Percentiles rank a stretch among this genome's conserved stretches.
Evolutionary conservation across 2,329 filamentous ascomycete species (phyloP).

Genomic region (Fusarium chlamydosporum): DNA sequence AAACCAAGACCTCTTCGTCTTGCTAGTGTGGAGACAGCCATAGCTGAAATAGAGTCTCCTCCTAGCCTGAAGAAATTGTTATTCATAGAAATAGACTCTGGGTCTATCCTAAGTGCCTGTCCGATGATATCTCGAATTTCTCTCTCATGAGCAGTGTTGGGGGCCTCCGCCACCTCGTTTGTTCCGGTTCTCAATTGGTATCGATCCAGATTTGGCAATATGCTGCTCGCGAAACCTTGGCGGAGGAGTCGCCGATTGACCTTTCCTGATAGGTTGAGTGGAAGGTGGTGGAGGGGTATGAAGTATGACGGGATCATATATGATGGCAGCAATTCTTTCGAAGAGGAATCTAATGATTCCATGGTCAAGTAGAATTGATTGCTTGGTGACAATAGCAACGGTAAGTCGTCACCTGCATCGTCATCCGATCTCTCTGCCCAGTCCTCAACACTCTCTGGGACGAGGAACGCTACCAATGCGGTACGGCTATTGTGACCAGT

Average conservation of each 20-base stretch:
- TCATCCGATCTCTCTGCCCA: not conserved
- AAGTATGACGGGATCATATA: slow-evolving; percentile 13
- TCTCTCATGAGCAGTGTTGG: not conserved
- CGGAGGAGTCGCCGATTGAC: slow-evolving; percentile 12
- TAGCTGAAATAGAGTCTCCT: slow-evolving; percentile 19
- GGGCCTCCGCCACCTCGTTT: fast-evolving
- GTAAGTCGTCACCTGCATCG: not conserved
- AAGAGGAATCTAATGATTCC: not conserved
- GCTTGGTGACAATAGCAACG: not conserved
- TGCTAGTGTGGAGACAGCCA: slow-evolving; percentile 4
- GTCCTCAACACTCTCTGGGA: not conserved
- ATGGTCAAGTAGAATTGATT: slow-evolving; percentile 1
- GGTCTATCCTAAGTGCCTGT: not conserved
- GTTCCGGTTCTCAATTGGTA: not conserved
- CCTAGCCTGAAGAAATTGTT: slow-evolving; percentile 10
- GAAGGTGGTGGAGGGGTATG: not conserved
- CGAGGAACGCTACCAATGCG: slow-evolving; percentile 6
- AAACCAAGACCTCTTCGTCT: slow-evolving; percentile 1
- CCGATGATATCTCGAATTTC: not conserved
- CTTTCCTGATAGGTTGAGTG: slow-evolving; percentile 5
- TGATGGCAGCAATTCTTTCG: not conserved
- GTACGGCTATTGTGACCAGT: not conserved
- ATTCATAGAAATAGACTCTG: not conserved
- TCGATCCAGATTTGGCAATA: not conserved
- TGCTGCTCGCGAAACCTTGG: not conserved